Evolutionary conservation across 345 rosid species (phyloP), one percentile per base, ranked within the genome.

Genomic region (Dimocarpus longan): DNA sequence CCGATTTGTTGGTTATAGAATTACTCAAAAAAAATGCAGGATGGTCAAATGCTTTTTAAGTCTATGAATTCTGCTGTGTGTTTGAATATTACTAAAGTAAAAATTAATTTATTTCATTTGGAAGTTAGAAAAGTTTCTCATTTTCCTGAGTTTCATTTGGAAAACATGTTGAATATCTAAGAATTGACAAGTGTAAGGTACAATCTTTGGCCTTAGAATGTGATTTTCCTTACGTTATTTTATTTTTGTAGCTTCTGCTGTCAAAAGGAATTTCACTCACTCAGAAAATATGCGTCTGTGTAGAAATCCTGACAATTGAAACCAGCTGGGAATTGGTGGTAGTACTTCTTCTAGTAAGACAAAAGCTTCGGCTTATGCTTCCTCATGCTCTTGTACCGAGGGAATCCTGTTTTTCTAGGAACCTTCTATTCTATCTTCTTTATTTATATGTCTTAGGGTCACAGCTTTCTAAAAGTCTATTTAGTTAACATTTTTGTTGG

Each of bases 101-200:
- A 26, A 26, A 65, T 32, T n/a, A 3, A 32, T 40, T 8, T 76
- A 15, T 28, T 39, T 39, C 63, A 26, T 24, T 37, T 5, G n/a
- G 64, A 16, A 12, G 10, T 3, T 32, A 32, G 37, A 32, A 32
- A 32, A 2, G 37, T 32, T 32, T 32, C 37, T 3, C 37, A 32
- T 68, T 64, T 43, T 78, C 78, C 37, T 79, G 16, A 80, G 59
- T 77, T 78, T 63, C 52, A 13, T 52, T 90, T 69, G 97, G 97
- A 78, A 91, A 85, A 50, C 97, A 95, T 83, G 95, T 95, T 60
- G 98, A 95, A 83, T 93, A 93, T 87, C 96, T 95, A 70, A 95
- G 99, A 87, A 75, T 93, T 83, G 99, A 93, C 85, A 89, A 85
- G 85, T 95, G 98, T 81, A 95, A 92, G 98, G 99, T 95, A 85